Evolutionary conservation across 2,329 filamentous ascomycete species (phyloP).

Genomic region (Daldinia sp.): DNA sequence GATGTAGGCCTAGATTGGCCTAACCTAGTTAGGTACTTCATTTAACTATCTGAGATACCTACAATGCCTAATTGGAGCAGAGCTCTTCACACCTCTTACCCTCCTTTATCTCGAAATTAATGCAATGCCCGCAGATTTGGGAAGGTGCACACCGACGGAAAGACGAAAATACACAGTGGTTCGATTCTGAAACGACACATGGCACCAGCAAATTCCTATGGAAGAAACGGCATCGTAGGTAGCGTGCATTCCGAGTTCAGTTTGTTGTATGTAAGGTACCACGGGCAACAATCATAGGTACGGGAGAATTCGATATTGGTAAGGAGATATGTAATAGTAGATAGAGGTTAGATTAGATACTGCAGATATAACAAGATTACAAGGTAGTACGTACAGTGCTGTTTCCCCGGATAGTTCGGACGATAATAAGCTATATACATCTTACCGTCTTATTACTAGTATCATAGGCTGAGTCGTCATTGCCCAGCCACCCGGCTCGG

Average conservation of each 20-base stretch:
- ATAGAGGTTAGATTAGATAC: background rate
- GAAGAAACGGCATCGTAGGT: background rate
- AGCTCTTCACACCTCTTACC: too few relatives aligned
- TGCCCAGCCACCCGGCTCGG: slow-evolving; percentile 8
- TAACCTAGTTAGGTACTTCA: background rate
- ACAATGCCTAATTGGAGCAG: too few relatives aligned
- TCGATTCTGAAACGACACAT: slow-evolving; percentile 4
- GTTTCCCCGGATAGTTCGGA: slow-evolving; percentile 32
- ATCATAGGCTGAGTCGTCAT: slow-evolving; percentile 15
- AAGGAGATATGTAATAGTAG: too few relatives aligned
- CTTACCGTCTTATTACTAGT: too few relatives aligned
- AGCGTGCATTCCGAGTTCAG: too few relatives aligned
- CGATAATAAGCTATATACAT: background rate
- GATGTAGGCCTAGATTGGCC: background rate
- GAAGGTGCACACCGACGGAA: background rate
- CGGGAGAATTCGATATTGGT: too few relatives aligned
- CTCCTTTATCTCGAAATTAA: background rate
- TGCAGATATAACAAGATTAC: too few relatives aligned
- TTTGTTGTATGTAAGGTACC: too few relatives aligned
- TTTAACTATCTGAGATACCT: background rate
- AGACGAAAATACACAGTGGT: background rate
- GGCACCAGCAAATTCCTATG: background rate
- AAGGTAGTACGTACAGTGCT: background rate
- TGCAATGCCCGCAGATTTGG: background rate
- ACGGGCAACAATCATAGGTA: too few relatives aligned